Evolutionary conservation across 495 filamentous ascomycete genomes (phyloP), one percentile per base, ranked within the genome.

Genomic region (Penicillium robsamsonii): DNA sequence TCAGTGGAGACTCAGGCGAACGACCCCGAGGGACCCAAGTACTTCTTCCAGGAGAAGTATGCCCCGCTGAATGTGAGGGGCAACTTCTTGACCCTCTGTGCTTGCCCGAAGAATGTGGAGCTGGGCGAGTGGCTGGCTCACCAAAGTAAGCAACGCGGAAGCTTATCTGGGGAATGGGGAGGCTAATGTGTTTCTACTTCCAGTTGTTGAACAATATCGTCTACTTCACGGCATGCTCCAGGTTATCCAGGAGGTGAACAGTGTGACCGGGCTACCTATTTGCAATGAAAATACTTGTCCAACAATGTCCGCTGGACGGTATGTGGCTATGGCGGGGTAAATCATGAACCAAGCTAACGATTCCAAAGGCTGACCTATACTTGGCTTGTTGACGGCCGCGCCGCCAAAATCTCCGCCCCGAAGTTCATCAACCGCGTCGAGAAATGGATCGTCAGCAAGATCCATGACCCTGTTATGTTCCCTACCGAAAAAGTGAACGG

Each of bases 71-170:
- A 95, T 55, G 92, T 96, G 58, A 95, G 90, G 73, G 92, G 92
- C 43, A 97, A 96, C 73, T 96, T 96, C 69, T 90, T 95, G 88
- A 96, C 92, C 20, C 74, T 97, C 42, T 93, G 91, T 62, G 89
- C 89, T 48, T 88, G 89, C 66, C 92, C 92, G 9, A 89, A 89
- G 70, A 87, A 90, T 49, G 87, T 96, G 27, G 92, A 96, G 68
- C 81, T 89, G 57, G 92, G 91, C 31, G 92, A 97, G 66, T 97
- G 92, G 92, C 75, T 96, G 57, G 91, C 92, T 51, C 92, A 96
- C 72, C 92, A 96, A 82, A 87, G 92, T 95, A 77, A 72, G 78
- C 65, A 22, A 43, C 22, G 4, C 37, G 37, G 55, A 24, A 33
- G 17, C 40, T 48, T 40, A 15, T 15, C 22, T 25, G 31, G 18